Percentiles rank a stretch among this genome's conserved stretches.
phyloP scores from a whole-genome alignment of 2,329 filamentous ascomycete genomes.

The Cladosporium phlei region DNA sequence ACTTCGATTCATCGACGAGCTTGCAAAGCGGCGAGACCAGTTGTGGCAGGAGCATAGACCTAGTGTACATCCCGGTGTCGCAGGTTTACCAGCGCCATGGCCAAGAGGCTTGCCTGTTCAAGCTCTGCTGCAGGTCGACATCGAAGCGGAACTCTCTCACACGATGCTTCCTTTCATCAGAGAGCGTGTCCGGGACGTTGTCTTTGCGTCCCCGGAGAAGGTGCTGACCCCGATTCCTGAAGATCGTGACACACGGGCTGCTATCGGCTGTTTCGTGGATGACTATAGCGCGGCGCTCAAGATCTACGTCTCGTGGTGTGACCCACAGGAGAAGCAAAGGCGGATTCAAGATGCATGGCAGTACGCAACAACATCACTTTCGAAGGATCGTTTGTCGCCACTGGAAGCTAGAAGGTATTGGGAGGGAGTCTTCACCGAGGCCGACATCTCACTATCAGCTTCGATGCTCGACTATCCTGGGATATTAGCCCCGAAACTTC shows the following conservation, averaged over 20 bases:
- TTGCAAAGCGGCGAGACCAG: constrained; percentile 31
- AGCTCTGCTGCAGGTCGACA: constrained; percentile 22
- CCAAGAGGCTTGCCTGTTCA: constrained; percentile 34
- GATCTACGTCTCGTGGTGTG: constrained; percentile 19
- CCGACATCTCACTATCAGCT: not conserved
- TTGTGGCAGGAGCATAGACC: constrained; percentile 30
- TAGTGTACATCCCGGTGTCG: constrained; percentile 21
- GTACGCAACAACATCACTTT: constrained; percentile 28
- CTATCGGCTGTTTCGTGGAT: constrained; percentile 34
- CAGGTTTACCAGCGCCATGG: constrained; percentile 27
- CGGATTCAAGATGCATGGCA: constrained; percentile 26
- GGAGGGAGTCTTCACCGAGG: constrained; percentile 16
- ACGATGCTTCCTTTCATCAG: constrained; percentile 14
- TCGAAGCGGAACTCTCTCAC: constrained; percentile 4
- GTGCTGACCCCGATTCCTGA: constrained; percentile 21
- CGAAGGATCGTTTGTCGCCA: constrained; percentile 24
- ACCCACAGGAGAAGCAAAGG: constrained; percentile 1
- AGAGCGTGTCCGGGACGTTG: constrained; percentile 14
- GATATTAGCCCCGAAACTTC: constrained; percentile 7
- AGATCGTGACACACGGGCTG: constrained; percentile 23
- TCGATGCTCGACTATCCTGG: constrained; percentile 1
- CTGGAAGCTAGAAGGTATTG: constrained; percentile 32
- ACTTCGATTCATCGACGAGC: constrained; percentile 33
- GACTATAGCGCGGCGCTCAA: constrained; percentile 28
- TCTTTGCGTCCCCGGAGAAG: constrained; percentile 9